Base-by-base conservation (phyloP, 2,329 filamentous ascomycete species). In the Scedosporium boydii region DNA sequence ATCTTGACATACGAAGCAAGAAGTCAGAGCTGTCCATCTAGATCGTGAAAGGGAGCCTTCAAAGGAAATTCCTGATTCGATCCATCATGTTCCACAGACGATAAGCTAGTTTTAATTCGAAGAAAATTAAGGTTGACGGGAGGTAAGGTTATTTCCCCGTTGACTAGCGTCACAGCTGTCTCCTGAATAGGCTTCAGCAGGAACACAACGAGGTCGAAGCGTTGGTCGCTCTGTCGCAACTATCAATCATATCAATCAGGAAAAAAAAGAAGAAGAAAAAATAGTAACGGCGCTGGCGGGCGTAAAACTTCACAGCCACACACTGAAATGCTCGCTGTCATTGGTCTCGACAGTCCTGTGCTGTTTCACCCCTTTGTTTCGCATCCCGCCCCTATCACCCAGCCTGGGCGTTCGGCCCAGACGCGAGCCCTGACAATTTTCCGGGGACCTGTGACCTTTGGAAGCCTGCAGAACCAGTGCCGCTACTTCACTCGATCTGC, bases 361-460 rank as follows among this genome's bases (percentile, higher is more conserved):
- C 21, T 23, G 51, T 55, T 55, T 55, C 51, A 55, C 51, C 51
- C 51, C 51, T 29, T 44, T 16, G 57, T 59, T 59, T 59, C 34
- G 18, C 1, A 59, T 59, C 27, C 57, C 38, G 18, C 9, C 57
- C 38, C 38, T 6, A 21, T 27, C 55, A 58, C 55, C 55, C 46
- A 59, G 42, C 57, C 57, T 26, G 57, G 57, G 57, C 57, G 57
- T 59, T 23, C 21, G 34, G 21, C 57, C 38, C 57, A 59, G 57
- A 59, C 57, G 38, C 38, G 57, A 42, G 16, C 56, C 27, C 26
- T 16, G 12, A 34, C n/a, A 42, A 26, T 44, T 12, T 21, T 59
- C 29, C 56, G 57, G 38, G 18, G 34, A 41, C 41, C 18, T 26
- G 57, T 38, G 21, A n/a, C n/a, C 18, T 55, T 14, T 29, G 23